phyloP scores from a whole-genome alignment of 768 basidiomycete genomes.

The Hemileccinum rubropunctum region DNA sequence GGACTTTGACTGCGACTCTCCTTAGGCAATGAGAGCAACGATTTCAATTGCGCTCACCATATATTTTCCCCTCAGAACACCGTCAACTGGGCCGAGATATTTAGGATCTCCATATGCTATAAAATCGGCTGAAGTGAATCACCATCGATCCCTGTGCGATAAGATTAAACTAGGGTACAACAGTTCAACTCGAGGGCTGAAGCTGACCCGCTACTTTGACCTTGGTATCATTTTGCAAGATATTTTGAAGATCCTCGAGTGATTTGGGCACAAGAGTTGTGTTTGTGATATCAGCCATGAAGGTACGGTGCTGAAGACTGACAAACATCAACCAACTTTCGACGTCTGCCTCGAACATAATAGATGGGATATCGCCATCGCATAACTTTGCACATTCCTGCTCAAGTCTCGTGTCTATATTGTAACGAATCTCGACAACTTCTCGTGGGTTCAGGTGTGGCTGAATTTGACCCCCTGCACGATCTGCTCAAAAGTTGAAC shows the following conservation, averaged over 20 bases:
- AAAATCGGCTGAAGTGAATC: slow-evolving; percentile 15
- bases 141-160: slow-evolving; percentile 64
- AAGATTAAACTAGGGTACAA: background rate
- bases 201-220: slow-evolving; percentile 88
- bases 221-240: slow-evolving; percentile 67
- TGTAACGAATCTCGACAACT: slow-evolving; percentile 48
- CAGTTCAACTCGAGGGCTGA: background rate
- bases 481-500: slow-evolving; percentile 1
- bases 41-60: slow-evolving; percentile 50
- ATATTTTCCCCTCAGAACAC: slow-evolving; percentile 91
- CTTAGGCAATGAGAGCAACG: slow-evolving; percentile 6
- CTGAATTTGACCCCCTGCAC: background rate
- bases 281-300: slow-evolving; percentile 11
- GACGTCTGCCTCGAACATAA: background rate
- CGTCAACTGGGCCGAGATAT: slow-evolving; percentile 63
- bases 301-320: background rate
- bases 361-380: slow-evolving; percentile 13
- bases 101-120: slow-evolving; percentile 6
- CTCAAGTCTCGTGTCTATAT: slow-evolving; percentile 52
- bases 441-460: slow-evolving; percentile 61
- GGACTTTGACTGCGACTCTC: slow-evolving; percentile 66
- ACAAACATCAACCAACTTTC: too few relatives aligned
- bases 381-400: slow-evolving; percentile 40
- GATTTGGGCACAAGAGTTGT: slow-evolving; percentile 44
- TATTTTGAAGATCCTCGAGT: slow-evolving; percentile 51